A percentile compares a stretch with the other conserved stretches of the same genome.
phyloP scores from a whole-genome alignment of 164 flowering plant genomes.

The Nymphaea thermarum region DNA sequence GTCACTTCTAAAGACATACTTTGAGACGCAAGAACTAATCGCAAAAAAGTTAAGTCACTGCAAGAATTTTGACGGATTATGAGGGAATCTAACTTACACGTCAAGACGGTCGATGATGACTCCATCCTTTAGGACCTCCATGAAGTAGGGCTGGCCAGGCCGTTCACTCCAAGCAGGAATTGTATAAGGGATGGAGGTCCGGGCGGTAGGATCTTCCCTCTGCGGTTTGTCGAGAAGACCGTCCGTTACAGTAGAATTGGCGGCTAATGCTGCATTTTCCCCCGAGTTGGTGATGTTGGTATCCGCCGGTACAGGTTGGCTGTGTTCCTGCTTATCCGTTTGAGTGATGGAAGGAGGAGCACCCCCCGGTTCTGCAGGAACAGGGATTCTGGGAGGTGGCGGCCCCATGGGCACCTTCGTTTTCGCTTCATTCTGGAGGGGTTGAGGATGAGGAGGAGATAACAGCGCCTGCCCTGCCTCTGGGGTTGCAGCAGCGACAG shows the following conservation, averaged over 20 bases:
- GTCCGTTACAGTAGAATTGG: not conserved
- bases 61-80: not conserved
- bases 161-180: constrained; percentile 83
- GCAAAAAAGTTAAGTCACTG: not conserved
- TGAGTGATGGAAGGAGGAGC: not conserved
- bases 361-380: not conserved
- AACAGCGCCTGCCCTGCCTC: not conserved
- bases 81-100: constrained; percentile 31
- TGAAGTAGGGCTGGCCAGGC: constrained; percentile 43
- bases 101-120: constrained; percentile 52
- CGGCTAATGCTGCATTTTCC: not conserved
- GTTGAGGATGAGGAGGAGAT: constrained; percentile 6
- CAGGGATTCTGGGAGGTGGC: not conserved
- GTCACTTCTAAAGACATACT: not conserved
- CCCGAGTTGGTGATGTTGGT: not conserved
- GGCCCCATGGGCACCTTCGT: not conserved
- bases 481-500: not conserved
- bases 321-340: not conserved
- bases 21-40: not conserved
- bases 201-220: not conserved
- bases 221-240: not conserved
- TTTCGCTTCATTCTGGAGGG: constrained; percentile 4
- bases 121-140: constrained; percentile 90
- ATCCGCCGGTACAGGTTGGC: not conserved
- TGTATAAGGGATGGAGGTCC: constrained; percentile 43